Percentiles rank a stretch among this genome's conserved stretches.
Evolutionary conservation across 2,329 filamentous ascomycete species (phyloP).

Genomic region (Pseudogymnoascus sp.): DNA sequence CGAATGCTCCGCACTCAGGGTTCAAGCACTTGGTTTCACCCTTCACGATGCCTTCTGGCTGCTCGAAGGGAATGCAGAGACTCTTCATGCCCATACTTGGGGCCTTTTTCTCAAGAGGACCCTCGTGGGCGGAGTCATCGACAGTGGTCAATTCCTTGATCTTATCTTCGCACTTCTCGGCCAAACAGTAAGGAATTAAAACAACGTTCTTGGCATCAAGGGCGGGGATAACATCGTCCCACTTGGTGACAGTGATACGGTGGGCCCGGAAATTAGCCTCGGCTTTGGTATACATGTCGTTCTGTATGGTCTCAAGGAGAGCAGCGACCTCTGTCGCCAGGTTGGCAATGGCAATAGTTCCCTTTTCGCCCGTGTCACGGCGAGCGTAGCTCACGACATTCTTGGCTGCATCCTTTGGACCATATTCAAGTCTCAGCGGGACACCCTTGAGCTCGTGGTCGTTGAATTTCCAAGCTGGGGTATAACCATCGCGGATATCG

Average conservation of each 20-base stretch:
- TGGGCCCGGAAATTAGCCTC: slow-evolving; percentile 71
- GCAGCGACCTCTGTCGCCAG: slow-evolving; percentile 65
- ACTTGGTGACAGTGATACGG: slow-evolving; percentile 71
- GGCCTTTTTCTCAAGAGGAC: slow-evolving; percentile 37
- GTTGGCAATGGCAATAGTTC: slow-evolving; percentile 66
- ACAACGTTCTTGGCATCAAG: slow-evolving; percentile 90
- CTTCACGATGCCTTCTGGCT: slow-evolving; percentile 69
- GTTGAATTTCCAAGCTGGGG: slow-evolving; percentile 96
- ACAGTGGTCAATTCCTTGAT: slow-evolving; percentile 89
- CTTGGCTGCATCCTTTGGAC: slow-evolving; percentile 85
- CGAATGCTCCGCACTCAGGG: slow-evolving; percentile 69
- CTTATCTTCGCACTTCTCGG: slow-evolving; percentile 75
- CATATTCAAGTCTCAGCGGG: slow-evolving; percentile 88
- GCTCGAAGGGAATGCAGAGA: slow-evolving; percentile 73
- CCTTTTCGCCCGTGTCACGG: slow-evolving; percentile 80
- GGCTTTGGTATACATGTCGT: slow-evolving; percentile 67
- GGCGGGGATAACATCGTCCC: slow-evolving; percentile 84
- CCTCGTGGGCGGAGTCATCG: slow-evolving; percentile 43
- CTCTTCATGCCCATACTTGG: slow-evolving; percentile 71
- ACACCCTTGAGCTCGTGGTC: slow-evolving; percentile 98
- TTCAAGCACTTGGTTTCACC: slow-evolving; percentile 88
- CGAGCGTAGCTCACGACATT: slow-evolving; percentile 77
- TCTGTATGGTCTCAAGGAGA: slow-evolving; percentile 83
- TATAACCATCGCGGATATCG: slow-evolving; percentile 82
- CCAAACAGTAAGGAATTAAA: slow-evolving; percentile 83